Percentiles rank a stretch among this genome's conserved stretches.
Conservation (phyloP, 768 basidiomycete species). For the Kwoniella shandongensis region DNA sequence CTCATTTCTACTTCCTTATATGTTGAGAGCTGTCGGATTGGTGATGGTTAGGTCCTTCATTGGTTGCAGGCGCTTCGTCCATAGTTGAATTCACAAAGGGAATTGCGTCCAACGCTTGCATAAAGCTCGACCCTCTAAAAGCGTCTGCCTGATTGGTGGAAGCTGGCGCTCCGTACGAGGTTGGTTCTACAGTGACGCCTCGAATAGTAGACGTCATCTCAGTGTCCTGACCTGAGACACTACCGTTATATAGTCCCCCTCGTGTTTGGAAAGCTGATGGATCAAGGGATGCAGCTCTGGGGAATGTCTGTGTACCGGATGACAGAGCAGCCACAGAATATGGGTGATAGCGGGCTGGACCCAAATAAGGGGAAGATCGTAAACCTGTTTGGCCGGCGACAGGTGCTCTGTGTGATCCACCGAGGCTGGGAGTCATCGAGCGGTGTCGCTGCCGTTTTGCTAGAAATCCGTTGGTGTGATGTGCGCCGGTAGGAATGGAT, state of each 20-base stretch:
- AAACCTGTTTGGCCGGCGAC: background rate
- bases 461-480: background rate
- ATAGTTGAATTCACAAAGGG: too few relatives aligned
- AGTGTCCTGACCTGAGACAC: background rate
- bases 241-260: background rate
- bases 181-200: too few relatives aligned
- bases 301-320: slow-evolving; percentile 1
- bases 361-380: slow-evolving; percentile 1
- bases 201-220: background rate
- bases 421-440: slow-evolving; percentile 28
- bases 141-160: too few relatives aligned
- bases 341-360: slow-evolving; percentile 7
- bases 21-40: too few relatives aligned
- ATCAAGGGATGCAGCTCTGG: slow-evolving; percentile 23
- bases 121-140: too few relatives aligned
- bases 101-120: too few relatives aligned
- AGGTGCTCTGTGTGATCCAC: slow-evolving; percentile 3
- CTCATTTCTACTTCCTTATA: too few relatives aligned
- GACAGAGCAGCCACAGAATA: background rate
- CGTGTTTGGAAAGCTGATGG: slow-evolving; percentile 14
- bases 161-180: too few relatives aligned
- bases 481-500: background rate
- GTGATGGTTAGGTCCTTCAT: too few relatives aligned
- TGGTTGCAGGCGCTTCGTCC: too few relatives aligned
- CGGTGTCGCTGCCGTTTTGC: slow-evolving; percentile 25